A percentile compares a stretch with the other conserved stretches of the same genome.
These are phyloP conservation scores for Penicillium paneum DNA, from an alignment of 2,329 filamentous ascomycete genomes.

Conservation along the genomic window DNA sequence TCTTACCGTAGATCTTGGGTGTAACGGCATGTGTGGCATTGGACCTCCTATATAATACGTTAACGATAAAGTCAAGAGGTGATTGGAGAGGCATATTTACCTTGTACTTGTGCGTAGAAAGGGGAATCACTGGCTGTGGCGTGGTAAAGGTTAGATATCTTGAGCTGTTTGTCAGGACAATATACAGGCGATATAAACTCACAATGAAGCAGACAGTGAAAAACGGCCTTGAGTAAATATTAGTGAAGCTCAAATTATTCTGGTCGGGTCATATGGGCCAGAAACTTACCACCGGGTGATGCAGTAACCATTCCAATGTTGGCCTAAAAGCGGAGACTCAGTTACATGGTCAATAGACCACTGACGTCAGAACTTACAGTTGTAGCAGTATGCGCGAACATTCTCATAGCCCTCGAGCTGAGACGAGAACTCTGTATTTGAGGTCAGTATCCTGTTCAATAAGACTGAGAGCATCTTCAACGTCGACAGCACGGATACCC, in stretches of 20 bases:
- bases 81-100: slow-evolving; percentile 14
- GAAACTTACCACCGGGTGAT: slow-evolving; percentile 42
- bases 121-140: slow-evolving; percentile 38
- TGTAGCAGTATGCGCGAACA: slow-evolving; percentile 46
- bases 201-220: slow-evolving; percentile 48
- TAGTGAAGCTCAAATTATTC: neutral
- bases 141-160: slow-evolving; percentile 11
- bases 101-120: slow-evolving; percentile 41
- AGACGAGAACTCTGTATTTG: slow-evolving; percentile 42
- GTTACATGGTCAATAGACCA: neutral
- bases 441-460: slow-evolving; percentile 13
- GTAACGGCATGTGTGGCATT: slow-evolving; percentile 38
- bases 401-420: slow-evolving; percentile 46
- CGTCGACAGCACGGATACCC: slow-evolving; percentile 2
- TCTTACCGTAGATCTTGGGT: slow-evolving; percentile 38
- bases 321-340: slow-evolving; percentile 24
- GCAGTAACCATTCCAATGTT: slow-evolving; percentile 47
- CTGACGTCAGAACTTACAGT: slow-evolving; percentile 35
- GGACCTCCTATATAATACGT: slow-evolving; percentile 32
- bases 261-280: neutral
- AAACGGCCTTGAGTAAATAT: slow-evolving; percentile 36
- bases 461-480: slow-evolving; percentile 5
- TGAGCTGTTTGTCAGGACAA: neutral
- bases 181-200: slow-evolving; percentile 13
- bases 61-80: neutral